Base-by-base conservation (phyloP, 2,329 filamentous ascomycete genomes). In the Huntiella decipiens region DNA sequence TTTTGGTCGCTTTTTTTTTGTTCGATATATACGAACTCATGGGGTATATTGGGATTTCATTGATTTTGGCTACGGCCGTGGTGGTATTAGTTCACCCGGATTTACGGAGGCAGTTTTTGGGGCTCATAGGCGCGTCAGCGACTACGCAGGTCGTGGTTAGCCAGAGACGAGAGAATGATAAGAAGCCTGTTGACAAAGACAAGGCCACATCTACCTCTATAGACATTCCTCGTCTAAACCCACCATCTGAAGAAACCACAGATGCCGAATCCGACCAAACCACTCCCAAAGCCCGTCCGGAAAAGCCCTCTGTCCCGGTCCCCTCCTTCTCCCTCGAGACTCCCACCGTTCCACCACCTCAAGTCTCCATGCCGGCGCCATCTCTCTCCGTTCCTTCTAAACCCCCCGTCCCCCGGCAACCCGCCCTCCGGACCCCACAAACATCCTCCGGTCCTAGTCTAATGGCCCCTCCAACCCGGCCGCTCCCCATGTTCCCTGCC, bases 41-140 rank as follows among this genome's bases (percentile, higher is more conserved):
- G 73, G 70, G 64, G 51, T 57, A 75, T 54, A 54, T 79, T 51
- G 74, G 72, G 52, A 59, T 78, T 51, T 74, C 74, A n/a, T 63
- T 80, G 51, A 64, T 79, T 54, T 57, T 79, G 52, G 74, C 69
- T 38, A 74, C 74, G 1, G 60, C 78, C 46, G 65, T 77, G 39
- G 71, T 69, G 54, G 58, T 78, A 51, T 61, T 69, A 53, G 63
- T 77, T 50, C 66, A 67, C 36, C 68, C 68, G 47, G 67, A 71
- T 60, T 58, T 73, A 12, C 43, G 47, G 8, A 41, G 62, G 63
- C 52, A 58, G 57, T 8, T 58, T 67, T 35, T 53, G 66, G 48
- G 52, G 51, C 45, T 45, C n/a, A 39, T 45, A 35, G 28, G 38
- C 44, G 8, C 22, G 15, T 17, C 16, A 32, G 36, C 38, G 35